Base-by-base conservation (phyloP, 148 eudicot species). In the Camellia japonica region DNA sequence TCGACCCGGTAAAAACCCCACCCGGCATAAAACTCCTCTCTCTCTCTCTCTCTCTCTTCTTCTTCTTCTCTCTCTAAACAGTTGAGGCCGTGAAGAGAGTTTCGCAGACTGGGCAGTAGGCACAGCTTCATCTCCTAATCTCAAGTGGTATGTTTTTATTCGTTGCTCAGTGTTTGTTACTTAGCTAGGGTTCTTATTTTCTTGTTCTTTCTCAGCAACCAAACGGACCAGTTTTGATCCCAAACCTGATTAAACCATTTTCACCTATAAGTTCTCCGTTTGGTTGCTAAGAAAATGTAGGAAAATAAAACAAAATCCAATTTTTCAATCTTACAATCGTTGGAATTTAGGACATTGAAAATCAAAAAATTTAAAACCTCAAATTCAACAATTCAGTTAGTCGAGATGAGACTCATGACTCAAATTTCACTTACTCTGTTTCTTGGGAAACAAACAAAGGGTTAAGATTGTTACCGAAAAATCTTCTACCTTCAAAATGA, bases 121-220 rank as follows among this genome's bases (percentile, higher is more conserved):
- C 61, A 52, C 20, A 55, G 77, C 65, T 74, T 59, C 52, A 5
- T 74, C 54, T 44, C 8, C 51, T 3, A 56, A 59, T 74, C 38
- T 30, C 65, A 74, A 59, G 46, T 41, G 77, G 66, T 74, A 74
- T 41, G 77, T 55, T 55, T 55, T 5, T 73, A 54, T 38, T 49
- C 61, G 61, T 73, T 38, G 61, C 18, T 23, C 20, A 20, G 38
- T 2, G 3, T 20, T 52, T 52, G 41, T 72, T 46, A 6, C 15
- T 72, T n/a, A 5, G 18, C 1, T 54, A 47, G 58, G 58, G 19
- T 55, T 15, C 47, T 55, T 20, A 9, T 73, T 55, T 7, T 49
- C 2, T n/a, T 72, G 8, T 41, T 58, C 13, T 76, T 46, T 76
- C 59, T 73, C 49, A 63, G 63, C 20, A 63, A 47, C 56, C 68